Evolutionary conservation across 2,329 filamentous ascomycete genomes (phyloP).

Genomic region (Coleophoma cylindrospora): DNA sequence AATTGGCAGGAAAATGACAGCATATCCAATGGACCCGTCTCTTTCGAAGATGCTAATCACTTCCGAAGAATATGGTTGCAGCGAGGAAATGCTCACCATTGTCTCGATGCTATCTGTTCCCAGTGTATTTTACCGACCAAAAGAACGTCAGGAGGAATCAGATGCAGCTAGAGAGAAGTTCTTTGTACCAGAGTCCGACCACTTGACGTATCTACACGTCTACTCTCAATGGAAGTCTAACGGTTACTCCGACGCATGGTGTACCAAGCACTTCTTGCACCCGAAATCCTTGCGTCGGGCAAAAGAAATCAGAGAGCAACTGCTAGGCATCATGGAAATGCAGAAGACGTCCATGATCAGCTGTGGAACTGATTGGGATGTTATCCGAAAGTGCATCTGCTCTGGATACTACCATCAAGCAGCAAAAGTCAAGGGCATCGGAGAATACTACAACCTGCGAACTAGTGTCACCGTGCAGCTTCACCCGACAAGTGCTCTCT

Average conservation of each 20-base stretch:
- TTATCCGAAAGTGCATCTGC: conserved; percentile 94
- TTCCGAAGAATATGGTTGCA: conserved; percentile 83
- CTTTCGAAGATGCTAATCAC: conserved; percentile 93
- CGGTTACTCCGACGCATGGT: conserved; percentile 87
- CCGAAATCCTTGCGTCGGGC: conserved; percentile 88
- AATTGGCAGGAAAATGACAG: conserved; percentile 88
- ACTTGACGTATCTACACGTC: conserved; percentile 91
- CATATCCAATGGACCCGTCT: conserved; percentile 96
- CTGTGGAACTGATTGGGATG: conserved; percentile 95
- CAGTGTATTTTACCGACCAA: conserved; percentile 93
- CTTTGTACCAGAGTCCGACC: conserved; percentile 96
- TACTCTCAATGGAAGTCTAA: conserved; percentile 95
- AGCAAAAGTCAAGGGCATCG: conserved; percentile 90
- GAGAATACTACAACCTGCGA: conserved; percentile 94
- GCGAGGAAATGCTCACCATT: conserved; percentile 96
- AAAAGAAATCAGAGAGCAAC: conserved; percentile 90
- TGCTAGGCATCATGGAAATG: conserved; percentile 88
- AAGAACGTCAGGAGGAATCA: conserved; percentile 93
- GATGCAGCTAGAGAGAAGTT: conserved; percentile 96
- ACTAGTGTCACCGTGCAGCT: conserved; percentile 92
- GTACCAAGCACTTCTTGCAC: conserved; percentile 87
- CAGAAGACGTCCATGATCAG: conserved; percentile 84
- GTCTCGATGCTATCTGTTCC: conserved; percentile 97
- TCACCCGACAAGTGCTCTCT: conserved; percentile 89
- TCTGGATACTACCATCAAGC: conserved; percentile 98